A percentile compares a stretch with the other conserved stretches of the same genome.
Conservation (phyloP, 306 rosid genomes). For the Sechiopsis laciniata region DNA sequence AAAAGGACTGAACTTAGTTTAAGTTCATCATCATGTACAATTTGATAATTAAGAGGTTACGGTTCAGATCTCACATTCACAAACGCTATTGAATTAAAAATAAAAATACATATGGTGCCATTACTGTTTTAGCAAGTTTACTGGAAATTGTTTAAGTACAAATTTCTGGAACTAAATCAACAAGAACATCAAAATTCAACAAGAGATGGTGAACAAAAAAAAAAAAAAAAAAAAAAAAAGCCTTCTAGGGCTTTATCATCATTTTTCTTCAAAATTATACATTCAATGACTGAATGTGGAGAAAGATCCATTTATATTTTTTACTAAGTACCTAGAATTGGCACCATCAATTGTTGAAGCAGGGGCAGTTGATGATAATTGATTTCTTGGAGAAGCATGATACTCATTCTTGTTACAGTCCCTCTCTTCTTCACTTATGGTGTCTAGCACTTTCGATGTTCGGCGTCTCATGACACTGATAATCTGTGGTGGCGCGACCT, state of each 20-base stretch:
- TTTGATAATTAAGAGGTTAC: no score
- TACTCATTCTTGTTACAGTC: constrained; percentile 32
- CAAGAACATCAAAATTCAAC: background rate
- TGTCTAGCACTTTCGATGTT: constrained; percentile 75
- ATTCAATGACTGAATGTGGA: constrained; percentile 25
- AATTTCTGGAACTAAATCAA: constrained; percentile 4
- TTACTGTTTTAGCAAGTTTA: constrained; percentile 16
- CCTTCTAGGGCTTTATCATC: background rate
- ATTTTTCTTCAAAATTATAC: background rate
- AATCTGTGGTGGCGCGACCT: constrained; percentile 91
- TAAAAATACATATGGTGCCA: background rate
- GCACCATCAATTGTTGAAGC: constrained; percentile 11
- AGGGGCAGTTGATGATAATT: no score
- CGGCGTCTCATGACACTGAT: constrained; percentile 73
- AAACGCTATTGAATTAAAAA: no score
- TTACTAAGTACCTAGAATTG: constrained; percentile 29
- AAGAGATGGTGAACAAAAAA: background rate
- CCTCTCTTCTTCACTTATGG: constrained; percentile 78
- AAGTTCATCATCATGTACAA: no score
- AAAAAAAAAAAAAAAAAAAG: no score
- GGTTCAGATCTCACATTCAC: no score
- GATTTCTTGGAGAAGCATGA: background rate
- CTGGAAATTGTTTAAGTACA: background rate
- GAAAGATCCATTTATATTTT: constrained; percentile 28
- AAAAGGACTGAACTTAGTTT: no score